Evolutionary conservation across 2,329 filamentous ascomycete genomes (phyloP).

Genomic region (Cucurbitaria berberidis): DNA sequence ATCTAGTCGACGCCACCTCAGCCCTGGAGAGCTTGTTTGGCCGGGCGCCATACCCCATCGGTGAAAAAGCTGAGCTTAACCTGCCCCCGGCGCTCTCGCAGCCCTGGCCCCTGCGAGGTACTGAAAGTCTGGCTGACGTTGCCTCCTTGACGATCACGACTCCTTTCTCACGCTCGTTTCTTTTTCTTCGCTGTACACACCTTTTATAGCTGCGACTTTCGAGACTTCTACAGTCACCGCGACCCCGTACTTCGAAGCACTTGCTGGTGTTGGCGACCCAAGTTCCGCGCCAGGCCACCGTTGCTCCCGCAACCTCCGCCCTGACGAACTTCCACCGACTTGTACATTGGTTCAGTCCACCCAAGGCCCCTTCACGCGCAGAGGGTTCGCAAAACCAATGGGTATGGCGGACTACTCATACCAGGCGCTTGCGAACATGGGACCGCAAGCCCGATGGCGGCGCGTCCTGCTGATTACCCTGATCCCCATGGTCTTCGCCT

Average conservation of each 20-base stretch:
- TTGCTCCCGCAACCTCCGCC: conserved; percentile 2
- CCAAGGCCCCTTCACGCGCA: background rate
- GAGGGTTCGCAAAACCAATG: conserved; percentile 1
- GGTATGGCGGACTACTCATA: conserved; percentile 38
- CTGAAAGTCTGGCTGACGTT: conserved; percentile 15
- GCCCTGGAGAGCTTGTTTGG: conserved; percentile 12
- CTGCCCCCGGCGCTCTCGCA: conserved; percentile 1
- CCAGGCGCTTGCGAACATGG: conserved; percentile 39
- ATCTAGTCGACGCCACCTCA: conserved; percentile 3
- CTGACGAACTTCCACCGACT: background rate
- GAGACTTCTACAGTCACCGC: conserved; percentile 1
- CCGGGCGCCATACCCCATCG: conserved; percentile 16
- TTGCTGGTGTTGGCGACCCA: background rate
- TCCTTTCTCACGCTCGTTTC: conserved; percentile 15
- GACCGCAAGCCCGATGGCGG: conserved; percentile 45
- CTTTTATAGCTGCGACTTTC: conserved; percentile 1
- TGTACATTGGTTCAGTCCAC: background rate
- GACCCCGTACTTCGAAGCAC: background rate
- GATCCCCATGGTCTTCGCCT: conserved; percentile 37
- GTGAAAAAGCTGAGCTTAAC: conserved; percentile 7
- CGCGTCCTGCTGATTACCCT: conserved; percentile 40
- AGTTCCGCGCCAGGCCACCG: background rate
- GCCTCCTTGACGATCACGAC: conserved; percentile 3
- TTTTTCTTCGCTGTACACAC: conserved; percentile 13
- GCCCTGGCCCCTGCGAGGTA: conserved; percentile 11